Base-by-base conservation (phyloP, 352 stramenopile species). In the Lagenidium sp. region DNA sequence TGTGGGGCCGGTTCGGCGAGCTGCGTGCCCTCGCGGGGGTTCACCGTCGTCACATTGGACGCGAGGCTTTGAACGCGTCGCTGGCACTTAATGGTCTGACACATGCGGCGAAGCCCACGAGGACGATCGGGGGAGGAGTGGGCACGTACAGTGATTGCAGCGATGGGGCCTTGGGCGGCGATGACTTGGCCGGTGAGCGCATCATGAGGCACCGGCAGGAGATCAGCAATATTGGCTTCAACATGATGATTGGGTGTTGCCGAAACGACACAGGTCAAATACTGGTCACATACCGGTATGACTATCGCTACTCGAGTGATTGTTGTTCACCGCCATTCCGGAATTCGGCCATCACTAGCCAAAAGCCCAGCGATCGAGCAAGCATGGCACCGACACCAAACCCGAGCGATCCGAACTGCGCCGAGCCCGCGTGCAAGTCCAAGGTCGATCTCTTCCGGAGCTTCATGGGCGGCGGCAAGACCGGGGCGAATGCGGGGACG, bases 361-460 rank as follows among this genome's bases (percentile, higher is more conserved):
- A 11, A 19, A n/a, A 50, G 18, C 26, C 44, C 21, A 47, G 39
- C 10, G 24, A 18, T 19, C 41, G n/a, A n/a, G n/a, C n/a, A n/a
- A n/a, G n/a, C n/a, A n/a, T n/a, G n/a, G n/a, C n/a, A n/a, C n/a
- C n/a, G n/a, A n/a, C n/a, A n/a, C n/a, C n/a, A n/a, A n/a, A n/a
- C n/a, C n/a, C 70, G 60, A 82, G 50, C 51, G 79, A 91, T 41
- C 76, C 79, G 47, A 88, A 92, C 56, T 94, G 82, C 66, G 79
- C 68, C 35, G 79, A 94, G 53, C 82, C 82, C 21, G 79, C 67
- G 44, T 94, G 82, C 60, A 74, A 79, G 45, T 82, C 78, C 63
- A 94, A 92, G 61, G 80, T 88, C 53, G 66, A 79, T 50, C 68
- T 94, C 50, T 92, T 94, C 63, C 75, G 72, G 47, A 87, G 62